Conservation (phyloP, 2,329 filamentous ascomycete species). For the Phialophora expanda region DNA sequence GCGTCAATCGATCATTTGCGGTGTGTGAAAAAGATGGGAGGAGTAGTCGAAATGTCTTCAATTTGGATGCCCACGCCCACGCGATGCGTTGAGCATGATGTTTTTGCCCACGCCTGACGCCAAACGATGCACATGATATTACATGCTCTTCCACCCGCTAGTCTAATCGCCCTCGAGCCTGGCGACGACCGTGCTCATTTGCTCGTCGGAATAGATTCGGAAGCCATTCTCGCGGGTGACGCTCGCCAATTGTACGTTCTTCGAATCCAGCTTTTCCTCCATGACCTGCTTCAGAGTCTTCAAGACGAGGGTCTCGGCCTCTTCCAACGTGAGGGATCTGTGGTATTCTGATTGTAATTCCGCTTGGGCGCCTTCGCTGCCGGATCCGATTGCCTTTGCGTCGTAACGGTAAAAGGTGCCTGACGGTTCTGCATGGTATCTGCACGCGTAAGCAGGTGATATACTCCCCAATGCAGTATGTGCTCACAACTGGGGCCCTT, state of each 20-base stretch:
- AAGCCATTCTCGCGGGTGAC: constrained; percentile 98
- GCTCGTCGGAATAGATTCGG: constrained; percentile 96
- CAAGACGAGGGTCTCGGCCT: constrained; percentile 92
- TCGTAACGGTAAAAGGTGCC: constrained; percentile 99
- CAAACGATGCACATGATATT: constrained; percentile 30
- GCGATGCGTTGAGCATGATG: background rate
- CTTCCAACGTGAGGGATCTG: constrained; percentile 89
- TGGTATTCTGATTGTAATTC: constrained; percentile 99
- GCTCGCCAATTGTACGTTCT: constrained; percentile 97
- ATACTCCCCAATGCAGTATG: background rate
- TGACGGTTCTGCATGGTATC: constrained; percentile 95
- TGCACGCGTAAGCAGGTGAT: constrained; percentile 43
- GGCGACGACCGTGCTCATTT: constrained; percentile 92
- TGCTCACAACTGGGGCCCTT: constrained; percentile 77
- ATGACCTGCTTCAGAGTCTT: constrained; percentile 99
- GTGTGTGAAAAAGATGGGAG: constrained; percentile 4
- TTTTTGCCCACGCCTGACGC: constrained; percentile 31
- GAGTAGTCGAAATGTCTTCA: constrained; percentile 18
- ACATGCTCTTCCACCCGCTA: constrained; percentile 6
- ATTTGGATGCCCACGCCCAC: constrained; percentile 18
- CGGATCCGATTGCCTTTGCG: constrained; percentile 96
- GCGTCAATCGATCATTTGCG: constrained; percentile 21
- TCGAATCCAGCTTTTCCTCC: constrained; percentile 98
- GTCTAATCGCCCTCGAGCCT: constrained; percentile 58
- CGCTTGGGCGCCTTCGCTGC: constrained; percentile 94